These are phyloP conservation scores for Rhodocollybia butyracea DNA, from an alignment of 768 basidiomycete species.

Conservation along the genomic window DNA sequence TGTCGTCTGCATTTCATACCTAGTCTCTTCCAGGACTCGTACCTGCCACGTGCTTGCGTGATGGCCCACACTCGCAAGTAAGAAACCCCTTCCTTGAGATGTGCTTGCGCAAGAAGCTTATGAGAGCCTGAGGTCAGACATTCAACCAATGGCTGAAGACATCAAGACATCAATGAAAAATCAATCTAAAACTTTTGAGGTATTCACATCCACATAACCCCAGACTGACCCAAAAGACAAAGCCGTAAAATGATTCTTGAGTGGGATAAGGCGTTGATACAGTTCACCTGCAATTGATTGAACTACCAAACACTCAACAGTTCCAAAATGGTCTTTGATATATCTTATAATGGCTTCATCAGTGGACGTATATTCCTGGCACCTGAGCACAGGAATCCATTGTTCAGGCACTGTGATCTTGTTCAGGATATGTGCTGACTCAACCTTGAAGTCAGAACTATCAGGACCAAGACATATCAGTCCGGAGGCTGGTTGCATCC, in stretches of 20 bases:
- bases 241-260: too few relatives aligned
- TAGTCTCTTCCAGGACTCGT: too few relatives aligned
- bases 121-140: too few relatives aligned
- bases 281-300: too few relatives aligned
- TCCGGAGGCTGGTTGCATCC: background rate
- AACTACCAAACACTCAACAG: background rate
- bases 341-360: background rate
- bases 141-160: too few relatives aligned
- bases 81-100: background rate
- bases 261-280: too few relatives aligned
- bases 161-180: background rate
- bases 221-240: background rate
- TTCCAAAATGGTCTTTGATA: background rate
- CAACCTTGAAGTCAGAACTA: background rate
- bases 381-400: background rate
- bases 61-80: too few relatives aligned
- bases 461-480: background rate
- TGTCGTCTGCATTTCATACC: too few relatives aligned
- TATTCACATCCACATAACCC: background rate
- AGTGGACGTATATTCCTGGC: background rate
- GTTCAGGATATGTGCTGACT: too few relatives aligned
- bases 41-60: too few relatives aligned
- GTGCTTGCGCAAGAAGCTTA: background rate
- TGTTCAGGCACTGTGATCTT: background rate
- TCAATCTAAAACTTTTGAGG: background rate